Evolutionary conservation across 176 grass and related monocot genomes (phyloP).

Genomic region (Cenchrus americanus): DNA sequence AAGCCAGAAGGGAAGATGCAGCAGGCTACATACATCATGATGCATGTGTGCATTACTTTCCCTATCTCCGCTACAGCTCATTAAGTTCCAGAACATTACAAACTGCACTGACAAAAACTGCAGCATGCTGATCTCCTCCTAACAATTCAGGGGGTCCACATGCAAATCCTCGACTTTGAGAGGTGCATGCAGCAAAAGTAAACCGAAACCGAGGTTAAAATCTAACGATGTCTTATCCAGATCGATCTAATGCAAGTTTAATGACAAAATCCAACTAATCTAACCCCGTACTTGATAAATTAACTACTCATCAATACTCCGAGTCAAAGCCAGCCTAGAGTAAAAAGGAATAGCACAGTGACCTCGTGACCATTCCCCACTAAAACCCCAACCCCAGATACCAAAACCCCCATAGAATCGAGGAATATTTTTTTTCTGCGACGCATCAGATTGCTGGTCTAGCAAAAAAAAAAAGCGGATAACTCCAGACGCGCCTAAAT

Average conservation of each 20-base stretch:
- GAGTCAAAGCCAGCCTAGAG: conserved; percentile 1
- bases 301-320: not conserved
- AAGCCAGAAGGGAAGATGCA: conserved; percentile 14
- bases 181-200: conserved; percentile 63
- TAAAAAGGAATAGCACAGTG: conserved; percentile 6
- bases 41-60: conserved; percentile 1
- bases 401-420: conserved; percentile 1
- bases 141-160: conserved; percentile 37
- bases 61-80: not conserved
- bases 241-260: not conserved
- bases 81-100: not conserved
- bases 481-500: not conserved
- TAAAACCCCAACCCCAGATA: conserved; percentile 15
- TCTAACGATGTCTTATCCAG: conserved; percentile 11
- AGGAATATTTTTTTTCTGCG: not conserved
- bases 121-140: not conserved
- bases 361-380: conserved; percentile 4
- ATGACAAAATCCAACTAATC: not conserved
- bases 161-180: conserved; percentile 37
- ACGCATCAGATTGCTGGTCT: not conserved
- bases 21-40: conserved; percentile 25
- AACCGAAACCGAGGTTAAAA: conserved; percentile 11
- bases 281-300: conserved; percentile 3
- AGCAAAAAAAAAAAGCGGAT: conserved; percentile 19
- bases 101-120: not conserved